phyloP scores from a whole-genome alignment of 2,329 filamentous ascomycete species.

The Hypoxylon sp. region DNA sequence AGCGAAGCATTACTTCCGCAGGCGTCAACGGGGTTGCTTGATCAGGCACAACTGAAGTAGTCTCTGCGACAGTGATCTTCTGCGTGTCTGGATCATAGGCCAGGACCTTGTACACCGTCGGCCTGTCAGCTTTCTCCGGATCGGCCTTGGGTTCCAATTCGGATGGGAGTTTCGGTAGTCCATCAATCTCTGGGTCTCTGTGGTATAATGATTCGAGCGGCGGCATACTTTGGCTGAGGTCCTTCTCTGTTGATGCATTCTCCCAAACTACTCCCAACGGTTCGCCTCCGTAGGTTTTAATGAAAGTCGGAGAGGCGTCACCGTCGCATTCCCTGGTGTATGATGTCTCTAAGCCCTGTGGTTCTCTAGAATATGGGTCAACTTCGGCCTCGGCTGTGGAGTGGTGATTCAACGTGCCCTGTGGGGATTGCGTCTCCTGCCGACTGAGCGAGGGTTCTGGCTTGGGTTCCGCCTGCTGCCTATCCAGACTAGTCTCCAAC shows the following conservation, averaged over 20 bases:
- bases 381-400: constrained; percentile 31
- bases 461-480: constrained; percentile 28
- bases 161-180: constrained; percentile 17
- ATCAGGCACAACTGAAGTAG: constrained; percentile 62
- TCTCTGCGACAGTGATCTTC: constrained; percentile 65
- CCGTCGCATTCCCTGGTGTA: constrained; percentile 55
- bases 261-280: constrained; percentile 17
- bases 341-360: constrained; percentile 58
- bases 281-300: constrained; percentile 46
- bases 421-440: constrained; percentile 11
- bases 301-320: constrained; percentile 47
- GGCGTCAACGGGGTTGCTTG: constrained; percentile 61
- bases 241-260: constrained; percentile 8
- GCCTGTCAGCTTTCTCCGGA: constrained; percentile 32
- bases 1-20: constrained; percentile 64
- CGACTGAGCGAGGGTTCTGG: constrained; percentile 32
- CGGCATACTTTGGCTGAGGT: constrained; percentile 15
- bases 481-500: constrained; percentile 44
- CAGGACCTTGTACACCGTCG: constrained; percentile 67
- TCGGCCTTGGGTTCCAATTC: constrained; percentile 24
- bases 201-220: constrained; percentile 31
- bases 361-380: constrained; percentile 54
- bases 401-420: constrained; percentile 15
- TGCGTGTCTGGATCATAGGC: constrained; percentile 69
- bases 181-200: constrained; percentile 45